These are phyloP conservation scores for Trifolium dubium DNA, from an alignment of 306 rosid species.

Conservation along the genomic window DNA sequence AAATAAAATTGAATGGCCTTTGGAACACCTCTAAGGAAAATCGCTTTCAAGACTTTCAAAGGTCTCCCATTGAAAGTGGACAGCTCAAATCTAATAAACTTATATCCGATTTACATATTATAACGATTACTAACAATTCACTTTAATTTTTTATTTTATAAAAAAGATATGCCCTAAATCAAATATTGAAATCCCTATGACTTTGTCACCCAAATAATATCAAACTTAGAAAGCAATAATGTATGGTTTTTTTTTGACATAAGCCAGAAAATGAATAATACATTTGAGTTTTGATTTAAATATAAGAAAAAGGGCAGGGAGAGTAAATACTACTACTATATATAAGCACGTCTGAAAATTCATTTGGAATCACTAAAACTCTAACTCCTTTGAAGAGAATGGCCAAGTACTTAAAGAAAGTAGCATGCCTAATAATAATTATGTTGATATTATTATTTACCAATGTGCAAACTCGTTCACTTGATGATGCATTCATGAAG, in stretches of 20 bases:
- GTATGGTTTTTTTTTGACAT: no score
- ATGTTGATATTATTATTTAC: conserved; percentile 22
- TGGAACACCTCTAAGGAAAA: conserved; percentile 42
- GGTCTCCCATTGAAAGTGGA: conserved; percentile 41
- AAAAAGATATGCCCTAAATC: no score
- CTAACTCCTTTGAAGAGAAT: conserved; percentile 11
- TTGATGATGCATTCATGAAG: conserved; percentile 32
- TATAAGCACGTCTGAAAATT: conserved; percentile 38
- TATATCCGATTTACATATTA: not conserved
- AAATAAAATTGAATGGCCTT: conserved; percentile 34
- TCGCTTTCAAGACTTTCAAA: conserved; percentile 41
- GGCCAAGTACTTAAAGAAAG: conserved; percentile 41
- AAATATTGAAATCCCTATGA: no score
- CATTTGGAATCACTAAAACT: conserved; percentile 38
- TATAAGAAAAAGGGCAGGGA: not conserved
- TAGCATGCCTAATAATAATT: conserved; percentile 21
- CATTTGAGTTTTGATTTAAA: conserved; percentile 33
- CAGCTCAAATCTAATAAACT: conserved; percentile 16
- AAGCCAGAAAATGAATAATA: conserved; percentile 6
- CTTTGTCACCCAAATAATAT: no score
- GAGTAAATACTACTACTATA: conserved; percentile 18
- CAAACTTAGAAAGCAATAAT: no score
- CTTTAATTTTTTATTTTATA: no score
- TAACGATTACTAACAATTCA: no score
- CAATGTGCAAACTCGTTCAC: conserved; percentile 42